Percentiles rank a stretch among this genome's conserved stretches.
phyloP scores from a whole-genome alignment of 1,284 basidiomycete genomes.

The Prillingera fragicola region DNA sequence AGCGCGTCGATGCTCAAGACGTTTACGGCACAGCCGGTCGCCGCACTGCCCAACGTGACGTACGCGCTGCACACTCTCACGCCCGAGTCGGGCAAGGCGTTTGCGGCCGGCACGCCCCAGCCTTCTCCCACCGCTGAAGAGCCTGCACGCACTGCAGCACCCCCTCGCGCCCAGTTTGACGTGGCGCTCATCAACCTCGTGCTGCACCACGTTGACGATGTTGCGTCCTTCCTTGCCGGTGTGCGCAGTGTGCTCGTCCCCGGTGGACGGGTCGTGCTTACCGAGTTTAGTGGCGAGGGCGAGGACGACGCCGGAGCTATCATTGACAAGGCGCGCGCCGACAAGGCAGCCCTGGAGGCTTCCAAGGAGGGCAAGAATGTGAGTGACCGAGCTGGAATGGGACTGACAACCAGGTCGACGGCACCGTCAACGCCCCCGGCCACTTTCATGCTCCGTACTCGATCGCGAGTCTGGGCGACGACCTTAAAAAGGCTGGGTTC shows the following conservation, averaged over 20 bases:
- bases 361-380: constrained; percentile 7
- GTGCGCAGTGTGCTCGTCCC: constrained; percentile 11
- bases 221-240: constrained; percentile 7
- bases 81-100: constrained; percentile 8
- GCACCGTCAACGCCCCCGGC: constrained; percentile 26
- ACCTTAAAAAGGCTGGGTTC: constrained; percentile 27
- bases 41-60: constrained; percentile 1
- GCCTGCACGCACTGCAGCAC: constrained; percentile 12
- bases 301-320: constrained; percentile 14
- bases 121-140: constrained; percentile 20
- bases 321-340: background rate
- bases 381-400: background rate
- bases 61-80: constrained; percentile 22
- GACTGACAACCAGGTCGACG: constrained; percentile 1
- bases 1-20: constrained; percentile 30
- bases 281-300: constrained; percentile 12
- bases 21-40: constrained; percentile 10
- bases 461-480: no score
- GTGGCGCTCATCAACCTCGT: constrained; percentile 33
- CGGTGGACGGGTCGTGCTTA: constrained; percentile 10
- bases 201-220: constrained; percentile 33
- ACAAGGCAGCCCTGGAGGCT: background rate
- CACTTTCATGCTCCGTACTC: no score
- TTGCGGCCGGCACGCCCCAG: constrained; percentile 10
- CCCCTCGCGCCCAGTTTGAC: constrained; percentile 24